phyloP scores from a whole-genome alignment of 2,329 filamentous ascomycete species.

The Fusarium goolgardi region DNA sequence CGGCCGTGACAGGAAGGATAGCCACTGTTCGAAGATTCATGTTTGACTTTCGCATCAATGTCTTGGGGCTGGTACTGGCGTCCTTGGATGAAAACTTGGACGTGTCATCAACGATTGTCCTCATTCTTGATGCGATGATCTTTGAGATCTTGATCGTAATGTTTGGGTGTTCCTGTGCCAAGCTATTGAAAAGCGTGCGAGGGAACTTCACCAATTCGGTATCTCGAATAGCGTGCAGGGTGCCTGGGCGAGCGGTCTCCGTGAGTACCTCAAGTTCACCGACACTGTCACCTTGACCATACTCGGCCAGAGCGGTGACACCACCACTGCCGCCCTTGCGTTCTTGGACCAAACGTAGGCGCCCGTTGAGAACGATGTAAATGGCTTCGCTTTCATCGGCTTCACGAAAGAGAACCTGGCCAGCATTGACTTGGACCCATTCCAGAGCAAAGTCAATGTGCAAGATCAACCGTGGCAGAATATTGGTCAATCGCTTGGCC shows the following conservation, averaged over 20 bases:
- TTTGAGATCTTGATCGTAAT: constrained; percentile 99
- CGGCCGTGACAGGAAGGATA: constrained; percentile 88
- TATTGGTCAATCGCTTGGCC: constrained; percentile 91
- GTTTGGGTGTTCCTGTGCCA: constrained; percentile 95
- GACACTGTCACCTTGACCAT: constrained; percentile 96
- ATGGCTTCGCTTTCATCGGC: constrained; percentile 97
- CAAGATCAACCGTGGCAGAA: constrained; percentile 88
- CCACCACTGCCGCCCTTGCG: constrained; percentile 83
- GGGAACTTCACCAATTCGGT: constrained; percentile 97
- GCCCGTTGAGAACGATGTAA: constrained; percentile 95
- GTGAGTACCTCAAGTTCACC: constrained; percentile 97
- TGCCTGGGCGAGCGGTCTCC: constrained; percentile 89
- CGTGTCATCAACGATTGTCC: constrained; percentile 85
- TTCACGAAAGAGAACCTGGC: constrained; percentile 93
- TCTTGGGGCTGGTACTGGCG: constrained; percentile 64
- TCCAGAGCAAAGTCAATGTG: constrained; percentile 99
- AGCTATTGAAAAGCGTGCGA: constrained; percentile 94
- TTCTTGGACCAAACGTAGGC: constrained; percentile 86
- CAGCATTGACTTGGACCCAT: constrained; percentile 96
- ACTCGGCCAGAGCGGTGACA: constrained; percentile 89
- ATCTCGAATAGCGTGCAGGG: constrained; percentile 93
- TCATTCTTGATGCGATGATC: constrained; percentile 96
- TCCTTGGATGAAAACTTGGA: constrained; percentile 74
- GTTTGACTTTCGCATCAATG: constrained; percentile 78
- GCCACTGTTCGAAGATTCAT: constrained; percentile 94